Evolutionary conservation across 768 basidiomycete genomes (phyloP).

Genomic region (Mycena crocata): DNA sequence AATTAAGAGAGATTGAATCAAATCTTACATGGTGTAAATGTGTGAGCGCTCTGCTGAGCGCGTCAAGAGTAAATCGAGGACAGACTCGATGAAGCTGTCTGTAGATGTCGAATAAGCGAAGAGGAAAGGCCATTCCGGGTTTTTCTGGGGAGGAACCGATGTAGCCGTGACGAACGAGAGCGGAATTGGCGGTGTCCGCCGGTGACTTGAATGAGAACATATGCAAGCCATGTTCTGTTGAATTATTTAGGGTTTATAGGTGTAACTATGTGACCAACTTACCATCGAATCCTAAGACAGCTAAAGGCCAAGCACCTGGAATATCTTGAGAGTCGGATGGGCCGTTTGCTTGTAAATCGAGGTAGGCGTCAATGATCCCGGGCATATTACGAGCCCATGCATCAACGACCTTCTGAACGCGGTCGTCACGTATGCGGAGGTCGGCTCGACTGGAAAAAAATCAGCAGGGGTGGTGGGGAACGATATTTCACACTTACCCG

Average conservation of each 20-base stretch:
- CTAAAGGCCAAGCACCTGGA: background rate
- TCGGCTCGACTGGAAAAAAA: slow-evolving; percentile 3
- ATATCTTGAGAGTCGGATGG: background rate
- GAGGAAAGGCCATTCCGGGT: background rate
- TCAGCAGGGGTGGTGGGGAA: background rate
- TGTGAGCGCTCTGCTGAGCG: background rate
- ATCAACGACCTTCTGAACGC: background rate
- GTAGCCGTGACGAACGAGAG: slow-evolving; percentile 12
- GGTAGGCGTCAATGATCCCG: slow-evolving; percentile 2
- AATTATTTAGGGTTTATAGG: background rate
- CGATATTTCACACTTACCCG: background rate
- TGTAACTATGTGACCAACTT: background rate
- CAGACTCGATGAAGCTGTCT: slow-evolving; percentile 16
- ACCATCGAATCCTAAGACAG: slow-evolving; percentile 1
- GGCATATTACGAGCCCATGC: background rate
- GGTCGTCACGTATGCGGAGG: background rate
- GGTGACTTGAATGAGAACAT: background rate
- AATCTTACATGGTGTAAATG: background rate
- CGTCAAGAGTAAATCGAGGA: slow-evolving; percentile 3
- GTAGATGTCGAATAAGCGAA: background rate
- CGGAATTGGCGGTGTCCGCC: background rate
- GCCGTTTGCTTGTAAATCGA: background rate
- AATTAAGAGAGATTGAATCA: background rate
- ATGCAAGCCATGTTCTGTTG: background rate
- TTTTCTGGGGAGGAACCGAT: background rate